A percentile compares a stretch with the other conserved stretches of the same genome.
These are phyloP conservation scores for Salvia sclarea DNA, from an alignment of 305 asterid genomes.

Conservation along the genomic window DNA sequence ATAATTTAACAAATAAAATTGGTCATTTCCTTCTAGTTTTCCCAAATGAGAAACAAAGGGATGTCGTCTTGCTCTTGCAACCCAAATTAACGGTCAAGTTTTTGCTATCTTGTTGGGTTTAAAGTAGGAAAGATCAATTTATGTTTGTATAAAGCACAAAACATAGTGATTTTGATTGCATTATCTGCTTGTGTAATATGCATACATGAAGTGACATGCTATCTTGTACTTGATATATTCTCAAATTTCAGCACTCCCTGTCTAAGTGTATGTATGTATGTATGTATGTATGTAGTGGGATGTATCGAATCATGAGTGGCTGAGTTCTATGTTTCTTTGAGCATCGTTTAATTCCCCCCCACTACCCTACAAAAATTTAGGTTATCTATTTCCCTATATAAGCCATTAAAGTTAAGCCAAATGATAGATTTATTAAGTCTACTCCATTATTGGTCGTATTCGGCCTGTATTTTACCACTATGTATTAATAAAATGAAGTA, in stretches of 20 bases:
- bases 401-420: conserved; percentile 14
- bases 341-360: conserved; percentile 19
- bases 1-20: background rate
- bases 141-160: conserved; percentile 28
- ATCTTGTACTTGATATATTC: conserved; percentile 15
- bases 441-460: no score
- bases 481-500: no score
- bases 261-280: background rate
- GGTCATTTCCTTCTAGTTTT: background rate
- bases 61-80: background rate
- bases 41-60: conserved; percentile 10
- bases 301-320: conserved; percentile 29
- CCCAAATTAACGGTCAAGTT: conserved; percentile 2
- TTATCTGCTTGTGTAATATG: background rate
- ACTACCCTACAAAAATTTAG: conserved; percentile 17
- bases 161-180: conserved; percentile 1
- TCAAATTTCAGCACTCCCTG: conserved; percentile 4
- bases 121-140: conserved; percentile 24
- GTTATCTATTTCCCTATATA: conserved; percentile 21
- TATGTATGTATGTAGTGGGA: conserved; percentile 26
- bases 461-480: no score
- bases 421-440: no score
- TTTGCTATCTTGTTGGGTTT: conserved; percentile 11
- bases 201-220: conserved; percentile 26
- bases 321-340: conserved; percentile 1